A percentile compares a stretch with the other conserved stretches of the same genome.
These are phyloP conservation scores for Chondrostereum purpureum DNA, from an alignment of 1,284 basidiomycete genomes.

Conservation along the genomic window DNA sequence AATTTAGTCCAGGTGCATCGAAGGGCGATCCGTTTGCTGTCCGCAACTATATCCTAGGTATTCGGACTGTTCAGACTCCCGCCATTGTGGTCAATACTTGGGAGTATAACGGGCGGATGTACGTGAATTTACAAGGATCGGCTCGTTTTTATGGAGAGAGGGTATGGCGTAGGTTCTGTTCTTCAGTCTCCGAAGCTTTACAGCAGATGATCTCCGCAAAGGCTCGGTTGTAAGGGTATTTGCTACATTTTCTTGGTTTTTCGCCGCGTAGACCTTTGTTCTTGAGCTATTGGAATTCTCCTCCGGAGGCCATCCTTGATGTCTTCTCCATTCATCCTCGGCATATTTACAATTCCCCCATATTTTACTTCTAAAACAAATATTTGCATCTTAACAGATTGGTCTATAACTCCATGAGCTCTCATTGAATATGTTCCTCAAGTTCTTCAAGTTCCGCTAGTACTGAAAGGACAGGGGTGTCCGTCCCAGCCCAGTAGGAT, in stretches of 20 bases:
- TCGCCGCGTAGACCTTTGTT: too few relatives aligned
- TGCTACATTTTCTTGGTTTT: neutral
- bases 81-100: neutral
- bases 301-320: too few relatives aligned
- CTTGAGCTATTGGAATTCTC: too few relatives aligned
- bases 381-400: too few relatives aligned
- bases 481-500: too few relatives aligned
- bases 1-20: neutral
- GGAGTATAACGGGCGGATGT: neutral
- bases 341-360: too few relatives aligned
- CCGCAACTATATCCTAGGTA: neutral
- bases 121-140: constrained; percentile 1
- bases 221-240: neutral
- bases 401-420: too few relatives aligned
- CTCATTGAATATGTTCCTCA: too few relatives aligned
- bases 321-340: too few relatives aligned
- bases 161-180: neutral
- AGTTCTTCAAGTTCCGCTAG: too few relatives aligned
- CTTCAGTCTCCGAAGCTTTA: neutral
- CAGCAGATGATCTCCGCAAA: neutral
- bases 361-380: too few relatives aligned
- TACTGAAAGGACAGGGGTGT: too few relatives aligned
- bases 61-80: neutral
- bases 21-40: neutral
- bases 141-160: neutral